A percentile compares a stretch with the other conserved stretches of the same genome.
Conservation (phyloP, 192 early-diverging fungal genomes). For the Gryganskiella cystojenkinii region DNA sequence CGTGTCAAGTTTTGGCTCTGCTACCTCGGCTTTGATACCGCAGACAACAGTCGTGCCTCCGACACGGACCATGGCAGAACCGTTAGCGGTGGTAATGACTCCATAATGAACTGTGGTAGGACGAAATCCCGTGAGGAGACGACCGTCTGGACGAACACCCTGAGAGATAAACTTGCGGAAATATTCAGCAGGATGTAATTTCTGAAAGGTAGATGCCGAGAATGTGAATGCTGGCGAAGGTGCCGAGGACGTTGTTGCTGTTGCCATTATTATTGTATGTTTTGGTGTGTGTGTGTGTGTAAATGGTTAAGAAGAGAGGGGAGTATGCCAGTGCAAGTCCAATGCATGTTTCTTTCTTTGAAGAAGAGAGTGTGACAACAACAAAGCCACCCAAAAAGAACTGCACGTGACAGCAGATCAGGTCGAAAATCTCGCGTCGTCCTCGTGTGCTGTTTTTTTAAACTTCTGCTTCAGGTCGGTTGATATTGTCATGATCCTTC, state of each 20-base stretch:
- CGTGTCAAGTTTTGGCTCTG: conserved; percentile 74
- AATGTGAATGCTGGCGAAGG: conserved; percentile 49
- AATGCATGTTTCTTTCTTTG: too few relatives aligned
- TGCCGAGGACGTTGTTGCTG: not conserved
- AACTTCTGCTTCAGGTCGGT: too few relatives aligned
- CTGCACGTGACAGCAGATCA: too few relatives aligned
- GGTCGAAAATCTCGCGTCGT: too few relatives aligned
- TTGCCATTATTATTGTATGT: conserved; percentile 2
- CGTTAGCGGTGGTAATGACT: conserved; percentile 81
- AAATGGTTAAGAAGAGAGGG: too few relatives aligned
- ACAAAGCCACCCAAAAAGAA: not conserved
- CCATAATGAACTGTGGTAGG: conserved; percentile 70
- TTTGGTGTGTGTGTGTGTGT: not conserved
- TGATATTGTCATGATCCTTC: too few relatives aligned
- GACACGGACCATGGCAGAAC: conserved; percentile 87
- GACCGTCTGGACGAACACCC: conserved; percentile 85
- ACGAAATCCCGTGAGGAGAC: conserved; percentile 76
- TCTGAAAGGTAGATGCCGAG: conserved; percentile 80
- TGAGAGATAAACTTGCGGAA: conserved; percentile 84
- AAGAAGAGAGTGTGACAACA: too few relatives aligned
- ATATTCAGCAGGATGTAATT: conserved; percentile 89
- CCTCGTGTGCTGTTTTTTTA: too few relatives aligned
- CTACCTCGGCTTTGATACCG: conserved; percentile 95
- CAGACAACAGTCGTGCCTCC: conserved; percentile 93
- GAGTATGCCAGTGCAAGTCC: too few relatives aligned